These are phyloP conservation scores for Lasiosphaeria miniovina DNA, from an alignment of 495 filamentous ascomycete genomes.

Conservation along the genomic window DNA sequence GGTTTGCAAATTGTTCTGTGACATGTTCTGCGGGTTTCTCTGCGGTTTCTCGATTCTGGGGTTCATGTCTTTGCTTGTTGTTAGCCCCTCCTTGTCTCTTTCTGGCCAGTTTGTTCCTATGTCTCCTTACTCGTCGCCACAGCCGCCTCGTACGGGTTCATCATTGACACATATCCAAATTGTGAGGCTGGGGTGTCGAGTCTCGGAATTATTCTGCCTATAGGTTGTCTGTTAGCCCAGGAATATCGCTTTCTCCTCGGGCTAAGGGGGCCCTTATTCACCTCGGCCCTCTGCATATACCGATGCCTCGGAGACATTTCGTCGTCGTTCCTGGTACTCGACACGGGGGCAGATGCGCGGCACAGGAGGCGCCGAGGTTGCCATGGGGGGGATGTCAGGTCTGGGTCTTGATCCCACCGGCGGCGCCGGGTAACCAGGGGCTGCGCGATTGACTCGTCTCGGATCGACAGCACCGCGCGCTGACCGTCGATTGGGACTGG, in stretches of 20 bases:
- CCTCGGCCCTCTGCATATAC: not conserved
- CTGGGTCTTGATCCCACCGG: conserved; percentile 12
- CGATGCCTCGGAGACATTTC: not conserved
- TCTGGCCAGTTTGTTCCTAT: not conserved
- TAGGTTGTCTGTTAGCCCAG: not conserved
- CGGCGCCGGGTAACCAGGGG: conserved; percentile 1
- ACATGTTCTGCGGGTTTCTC: too few species aligned
- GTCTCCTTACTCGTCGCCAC: not conserved
- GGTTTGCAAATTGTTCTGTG: too few species aligned
- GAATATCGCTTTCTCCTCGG: not conserved
- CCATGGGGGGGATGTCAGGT: not conserved
- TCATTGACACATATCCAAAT: conserved; percentile 16
- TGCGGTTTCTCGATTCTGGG: not conserved
- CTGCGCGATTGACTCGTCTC: not conserved
- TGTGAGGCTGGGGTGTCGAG: not conserved
- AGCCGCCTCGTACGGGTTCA: conserved; percentile 24
- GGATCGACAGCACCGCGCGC: conserved; percentile 1
- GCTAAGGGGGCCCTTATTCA: not conserved
- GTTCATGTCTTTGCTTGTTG: not conserved
- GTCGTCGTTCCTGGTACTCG: not conserved
- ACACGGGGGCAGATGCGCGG: not conserved
- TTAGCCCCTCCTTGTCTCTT: not conserved
- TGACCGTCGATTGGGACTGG: conserved; percentile 15
- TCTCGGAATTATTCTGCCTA: not conserved
- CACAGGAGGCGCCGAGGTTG: not conserved